A percentile compares a stretch with the other conserved stretches of the same genome.
Conservation (phyloP, 2,329 filamentous ascomycete genomes). For the Sporothrix humicola region DNA sequence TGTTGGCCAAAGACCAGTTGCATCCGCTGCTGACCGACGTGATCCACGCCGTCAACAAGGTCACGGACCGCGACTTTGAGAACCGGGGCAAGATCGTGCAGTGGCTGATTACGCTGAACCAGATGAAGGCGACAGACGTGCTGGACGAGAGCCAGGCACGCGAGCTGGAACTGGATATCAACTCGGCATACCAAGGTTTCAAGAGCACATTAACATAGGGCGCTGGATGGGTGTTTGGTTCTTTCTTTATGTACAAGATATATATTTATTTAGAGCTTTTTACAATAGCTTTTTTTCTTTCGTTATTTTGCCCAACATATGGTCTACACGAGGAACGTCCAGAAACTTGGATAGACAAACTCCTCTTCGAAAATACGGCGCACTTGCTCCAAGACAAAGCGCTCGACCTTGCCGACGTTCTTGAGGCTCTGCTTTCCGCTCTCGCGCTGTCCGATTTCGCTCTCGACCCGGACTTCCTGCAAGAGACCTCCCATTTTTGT, state of each 20-base stretch:
- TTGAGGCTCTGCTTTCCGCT: conserved; percentile 93
- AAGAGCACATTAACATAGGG: conserved; percentile 72
- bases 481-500: conserved; percentile 72
- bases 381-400: conserved; percentile 95
- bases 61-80: conserved; percentile 94
- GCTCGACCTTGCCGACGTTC: conserved; percentile 98
- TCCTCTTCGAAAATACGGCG: conserved; percentile 97
- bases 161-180: conserved; percentile 91
- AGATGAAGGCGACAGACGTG: conserved; percentile 96
- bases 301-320: neutral
- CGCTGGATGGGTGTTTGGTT: neutral
- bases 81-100: conserved; percentile 96
- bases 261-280: neutral
- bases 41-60: conserved; percentile 96
- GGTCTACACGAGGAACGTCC: conserved; percentile 84
- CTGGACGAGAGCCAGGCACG: conserved; percentile 84
- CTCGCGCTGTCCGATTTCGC: conserved; percentile 92
- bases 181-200: conserved; percentile 92
- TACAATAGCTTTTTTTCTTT: neutral
- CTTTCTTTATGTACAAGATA: conserved; percentile 26
- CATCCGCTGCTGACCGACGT: conserved; percentile 94
- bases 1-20: conserved; percentile 94
- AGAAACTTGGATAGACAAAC: conserved; percentile 97
- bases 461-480: conserved; percentile 94
- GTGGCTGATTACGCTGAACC: conserved; percentile 95